Evolutionary conservation across 306 rosid species (phyloP).

Genomic region (Cucumis hystrix): DNA sequence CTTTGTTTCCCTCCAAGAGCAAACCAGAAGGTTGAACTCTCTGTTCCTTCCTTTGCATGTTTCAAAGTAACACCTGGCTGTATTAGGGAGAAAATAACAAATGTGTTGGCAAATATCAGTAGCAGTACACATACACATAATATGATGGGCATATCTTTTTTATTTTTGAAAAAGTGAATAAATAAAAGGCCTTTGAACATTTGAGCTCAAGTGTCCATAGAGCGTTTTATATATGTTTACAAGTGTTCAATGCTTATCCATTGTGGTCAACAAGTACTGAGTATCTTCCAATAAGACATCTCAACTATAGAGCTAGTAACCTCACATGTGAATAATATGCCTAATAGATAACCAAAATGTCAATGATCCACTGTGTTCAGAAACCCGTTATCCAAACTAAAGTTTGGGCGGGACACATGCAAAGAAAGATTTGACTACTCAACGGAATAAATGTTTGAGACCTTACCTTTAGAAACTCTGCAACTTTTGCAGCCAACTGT

Average conservation of each 20-base stretch:
- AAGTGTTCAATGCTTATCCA: not conserved
- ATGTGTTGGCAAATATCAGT: not conserved
- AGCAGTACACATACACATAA: not conserved
- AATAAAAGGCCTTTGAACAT: not conserved
- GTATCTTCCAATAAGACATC: not conserved
- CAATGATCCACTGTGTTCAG: not conserved
- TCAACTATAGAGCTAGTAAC: not conserved
- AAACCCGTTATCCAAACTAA: not conserved
- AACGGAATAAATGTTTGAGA: not conserved
- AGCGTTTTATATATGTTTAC: not conserved
- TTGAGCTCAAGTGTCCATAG: not conserved
- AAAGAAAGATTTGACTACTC: not conserved
- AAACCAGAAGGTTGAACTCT: slow-evolving; percentile 94
- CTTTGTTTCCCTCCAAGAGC: slow-evolving; percentile 92
- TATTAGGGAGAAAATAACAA: slow-evolving; percentile 13
- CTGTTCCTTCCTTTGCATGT: slow-evolving; percentile 97
- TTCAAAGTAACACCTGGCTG: slow-evolving; percentile 87
- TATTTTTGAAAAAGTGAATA: not conserved
- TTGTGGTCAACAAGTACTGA: not conserved
- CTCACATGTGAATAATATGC: not conserved
- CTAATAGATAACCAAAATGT: not conserved
- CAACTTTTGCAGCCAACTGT: slow-evolving; percentile 79
- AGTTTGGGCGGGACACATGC: not conserved
- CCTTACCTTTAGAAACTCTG: slow-evolving; percentile 77
- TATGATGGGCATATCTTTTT: not conserved